phyloP scores from a whole-genome alignment of 2,329 filamentous ascomycete genomes.

The Monilinia fructigena region DNA sequence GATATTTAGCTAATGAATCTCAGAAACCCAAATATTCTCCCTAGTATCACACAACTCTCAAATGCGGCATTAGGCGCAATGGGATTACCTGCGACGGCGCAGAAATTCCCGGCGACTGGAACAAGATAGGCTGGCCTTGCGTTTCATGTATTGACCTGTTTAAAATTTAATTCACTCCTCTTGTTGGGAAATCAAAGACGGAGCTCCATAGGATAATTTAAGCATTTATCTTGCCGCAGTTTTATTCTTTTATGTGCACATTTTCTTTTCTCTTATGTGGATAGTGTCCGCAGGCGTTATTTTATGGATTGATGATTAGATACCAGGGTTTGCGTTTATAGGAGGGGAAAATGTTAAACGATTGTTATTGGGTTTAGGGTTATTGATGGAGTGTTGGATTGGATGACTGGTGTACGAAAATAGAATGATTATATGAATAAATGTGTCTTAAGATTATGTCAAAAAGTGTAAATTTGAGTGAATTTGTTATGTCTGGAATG shows the following conservation, averaged over 20 bases:
- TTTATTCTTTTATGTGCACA: background rate
- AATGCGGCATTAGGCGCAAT: constrained; percentile 32
- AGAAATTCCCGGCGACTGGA: constrained; percentile 32
- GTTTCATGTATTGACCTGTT: background rate
- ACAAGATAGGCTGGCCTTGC: background rate
- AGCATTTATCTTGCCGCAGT: background rate
- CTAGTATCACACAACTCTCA: constrained; percentile 35
- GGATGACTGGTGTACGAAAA: too few species aligned
- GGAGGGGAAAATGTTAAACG: background rate
- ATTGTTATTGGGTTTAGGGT: background rate
- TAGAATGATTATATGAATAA: too few species aligned
- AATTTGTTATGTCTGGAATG: too few species aligned
- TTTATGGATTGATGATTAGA: background rate
- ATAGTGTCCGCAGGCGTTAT: background rate
- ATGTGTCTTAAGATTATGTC: too few species aligned
- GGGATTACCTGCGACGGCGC: constrained; percentile 25
- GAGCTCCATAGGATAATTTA: background rate
- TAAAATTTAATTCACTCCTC: constrained; percentile 1
- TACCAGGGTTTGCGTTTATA: background rate
- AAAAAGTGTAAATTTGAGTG: too few species aligned
- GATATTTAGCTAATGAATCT: background rate
- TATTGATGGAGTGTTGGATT: too few species aligned
- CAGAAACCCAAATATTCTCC: constrained; percentile 37
- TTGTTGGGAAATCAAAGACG: background rate
- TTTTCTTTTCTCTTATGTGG: background rate